Evolutionary conservation across 495 filamentous ascomycete species (phyloP).

Genomic region (Bathelium albidoporum): DNA sequence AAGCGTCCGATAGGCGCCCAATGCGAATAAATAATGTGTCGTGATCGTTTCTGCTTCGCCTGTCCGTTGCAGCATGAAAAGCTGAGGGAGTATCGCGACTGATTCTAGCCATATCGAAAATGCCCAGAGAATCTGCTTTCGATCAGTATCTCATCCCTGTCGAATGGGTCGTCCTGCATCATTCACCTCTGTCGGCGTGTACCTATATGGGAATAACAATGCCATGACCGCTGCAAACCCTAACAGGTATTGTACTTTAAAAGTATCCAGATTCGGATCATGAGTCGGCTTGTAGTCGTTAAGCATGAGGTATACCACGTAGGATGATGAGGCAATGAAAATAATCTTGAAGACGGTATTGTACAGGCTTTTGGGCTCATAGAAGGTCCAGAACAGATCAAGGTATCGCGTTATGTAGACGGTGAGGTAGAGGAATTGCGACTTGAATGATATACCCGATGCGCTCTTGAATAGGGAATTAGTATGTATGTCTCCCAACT

Average conservation of each 20-base stretch:
- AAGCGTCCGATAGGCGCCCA: conserved; percentile 79
- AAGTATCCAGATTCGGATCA: conserved; percentile 90
- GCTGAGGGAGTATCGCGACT: conserved; percentile 90
- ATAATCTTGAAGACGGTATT: conserved; percentile 92
- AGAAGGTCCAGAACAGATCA: conserved; percentile 82
- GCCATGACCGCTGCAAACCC: conserved; percentile 68
- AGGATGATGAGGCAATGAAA: conserved; percentile 79
- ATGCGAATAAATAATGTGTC: conserved; percentile 93
- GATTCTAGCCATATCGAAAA: conserved; percentile 97
- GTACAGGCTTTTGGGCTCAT: conserved; percentile 54
- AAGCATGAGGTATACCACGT: conserved; percentile 94
- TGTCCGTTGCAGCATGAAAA: conserved; percentile 95
- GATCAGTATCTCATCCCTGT: conserved; percentile 1
- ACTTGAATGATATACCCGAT: conserved; percentile 95
- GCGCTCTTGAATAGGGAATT: conserved; percentile 56
- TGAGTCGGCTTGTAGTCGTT: conserved; percentile 92
- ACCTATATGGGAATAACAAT: conserved; percentile 72
- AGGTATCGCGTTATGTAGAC: conserved; percentile 92
- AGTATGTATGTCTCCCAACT: conserved; percentile 1
- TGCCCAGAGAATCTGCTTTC: conserved; percentile 72
- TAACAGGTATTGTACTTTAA: conserved; percentile 87
- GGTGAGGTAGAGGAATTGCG: conserved; percentile 83
- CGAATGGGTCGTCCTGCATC: no score
- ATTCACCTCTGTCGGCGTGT: conserved; percentile 51
- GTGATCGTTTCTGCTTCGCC: conserved; percentile 98